Percentiles rank a stretch among this genome's conserved stretches.
Evolutionary conservation across 257 asterid genomes (phyloP).

Genomic region (Solanum chaucha): DNA sequence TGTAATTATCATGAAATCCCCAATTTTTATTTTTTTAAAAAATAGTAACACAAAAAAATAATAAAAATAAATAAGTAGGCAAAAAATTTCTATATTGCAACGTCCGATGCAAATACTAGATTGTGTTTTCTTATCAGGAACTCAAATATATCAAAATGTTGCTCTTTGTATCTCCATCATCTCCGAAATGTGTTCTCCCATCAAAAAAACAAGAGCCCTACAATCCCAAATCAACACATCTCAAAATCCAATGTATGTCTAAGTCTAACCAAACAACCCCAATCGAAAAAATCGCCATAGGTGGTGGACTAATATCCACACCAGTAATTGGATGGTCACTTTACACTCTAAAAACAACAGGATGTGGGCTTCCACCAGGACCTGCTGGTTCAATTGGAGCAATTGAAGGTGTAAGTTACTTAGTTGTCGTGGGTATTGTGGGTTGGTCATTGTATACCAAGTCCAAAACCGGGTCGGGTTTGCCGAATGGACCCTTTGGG

Average conservation of each 20-base stretch:
- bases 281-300: conserved; percentile 36
- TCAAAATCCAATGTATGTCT: conserved; percentile 22
- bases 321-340: conserved; percentile 94
- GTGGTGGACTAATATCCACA: conserved; percentile 48
- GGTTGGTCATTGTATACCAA: conserved; percentile 85
- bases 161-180: conserved; percentile 7
- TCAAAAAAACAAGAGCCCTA: background rate
- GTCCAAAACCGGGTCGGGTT: conserved; percentile 73
- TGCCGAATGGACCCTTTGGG: conserved; percentile 82
- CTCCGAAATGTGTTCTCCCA: background rate
- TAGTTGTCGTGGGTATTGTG: conserved; percentile 61
- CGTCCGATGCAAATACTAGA: background rate
- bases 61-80: too few relatives aligned
- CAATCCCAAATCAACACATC: background rate
- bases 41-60: background rate
- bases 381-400: conserved; percentile 88
- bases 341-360: conserved; percentile 74
- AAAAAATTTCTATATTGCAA: too few relatives aligned
- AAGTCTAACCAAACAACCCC: conserved; percentile 36
- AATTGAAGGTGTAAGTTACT: conserved; percentile 85
- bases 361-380: conserved; percentile 95
- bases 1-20: background rate
- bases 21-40: too few relatives aligned
- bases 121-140: background rate
- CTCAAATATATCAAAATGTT: conserved; percentile 1